Evolutionary conservation across 495 filamentous ascomycete species (phyloP).

Genomic region (Articulospora tetracladia): DNA sequence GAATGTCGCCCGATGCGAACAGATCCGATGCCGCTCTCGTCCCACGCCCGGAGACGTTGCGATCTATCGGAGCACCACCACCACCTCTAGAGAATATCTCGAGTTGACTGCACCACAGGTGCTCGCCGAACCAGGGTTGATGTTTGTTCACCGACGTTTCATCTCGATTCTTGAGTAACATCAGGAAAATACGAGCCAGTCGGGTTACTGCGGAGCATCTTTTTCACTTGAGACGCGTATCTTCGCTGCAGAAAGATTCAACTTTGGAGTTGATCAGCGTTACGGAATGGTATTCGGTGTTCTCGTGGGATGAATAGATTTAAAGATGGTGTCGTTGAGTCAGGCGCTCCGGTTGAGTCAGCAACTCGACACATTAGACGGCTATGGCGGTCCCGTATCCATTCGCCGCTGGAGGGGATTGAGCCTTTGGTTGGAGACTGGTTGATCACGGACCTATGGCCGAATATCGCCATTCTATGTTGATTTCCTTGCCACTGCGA

Average conservation of each 20-base stretch:
- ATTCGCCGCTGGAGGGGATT: too few relatives aligned
- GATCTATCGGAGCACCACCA: neutral
- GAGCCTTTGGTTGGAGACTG: too few relatives aligned
- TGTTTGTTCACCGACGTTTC: constrained; percentile 13
- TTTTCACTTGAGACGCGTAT: neutral
- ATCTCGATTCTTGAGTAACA: neutral
- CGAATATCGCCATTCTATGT: too few relatives aligned
- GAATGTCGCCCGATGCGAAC: constrained; percentile 2
- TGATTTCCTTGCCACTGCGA: too few relatives aligned
- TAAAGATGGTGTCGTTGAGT: neutral
- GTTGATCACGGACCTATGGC: too few relatives aligned
- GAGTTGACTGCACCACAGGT: constrained; percentile 2
- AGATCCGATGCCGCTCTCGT: constrained; percentile 16
- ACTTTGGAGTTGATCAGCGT: neutral
- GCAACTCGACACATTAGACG: neutral
- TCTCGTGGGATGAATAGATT: neutral
- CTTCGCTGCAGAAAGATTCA: neutral
- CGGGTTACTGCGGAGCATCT: neutral
- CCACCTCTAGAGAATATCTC: neutral
- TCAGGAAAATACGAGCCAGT: neutral
- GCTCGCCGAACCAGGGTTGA: neutral
- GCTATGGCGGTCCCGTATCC: neutral
- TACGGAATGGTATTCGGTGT: neutral
- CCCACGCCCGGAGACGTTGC: neutral
- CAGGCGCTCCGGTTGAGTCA: neutral